A percentile compares a stretch with the other conserved stretches of the same genome.
Conservation (phyloP, 1,139 yeast genomes). For the Kodamaea alishanica region DNA sequence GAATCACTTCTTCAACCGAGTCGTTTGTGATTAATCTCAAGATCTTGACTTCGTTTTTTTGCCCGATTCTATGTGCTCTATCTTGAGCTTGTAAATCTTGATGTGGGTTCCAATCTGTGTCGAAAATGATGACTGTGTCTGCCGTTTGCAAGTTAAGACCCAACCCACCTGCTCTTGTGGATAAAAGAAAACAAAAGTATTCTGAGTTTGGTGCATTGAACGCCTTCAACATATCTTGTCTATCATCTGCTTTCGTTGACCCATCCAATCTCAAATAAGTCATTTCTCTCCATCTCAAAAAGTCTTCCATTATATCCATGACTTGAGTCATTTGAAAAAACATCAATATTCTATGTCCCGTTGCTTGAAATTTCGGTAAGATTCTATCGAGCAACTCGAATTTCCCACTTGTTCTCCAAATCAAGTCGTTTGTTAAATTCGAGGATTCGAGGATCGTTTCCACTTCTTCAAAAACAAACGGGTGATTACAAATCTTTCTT, state of each 20-base stretch:
- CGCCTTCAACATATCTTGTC: conserved; percentile 62
- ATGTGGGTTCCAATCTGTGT: conserved; percentile 91
- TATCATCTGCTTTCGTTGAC: conserved; percentile 77
- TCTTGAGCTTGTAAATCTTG: conserved; percentile 91
- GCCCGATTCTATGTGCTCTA: conserved; percentile 89
- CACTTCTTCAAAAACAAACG: conserved; percentile 93
- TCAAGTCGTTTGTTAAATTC: conserved; percentile 61
- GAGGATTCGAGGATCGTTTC: conserved; percentile 82
- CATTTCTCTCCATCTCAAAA: conserved; percentile 58
- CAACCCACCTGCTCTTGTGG: conserved; percentile 88
- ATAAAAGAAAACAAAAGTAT: conserved; percentile 70
- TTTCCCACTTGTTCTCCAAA: conserved; percentile 78
- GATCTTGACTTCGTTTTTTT: conserved; percentile 80
- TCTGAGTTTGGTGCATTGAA: conserved; percentile 74
- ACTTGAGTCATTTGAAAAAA: conserved; percentile 88
- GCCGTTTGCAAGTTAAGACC: conserved; percentile 86
- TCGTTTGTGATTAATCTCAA: conserved; percentile 75
- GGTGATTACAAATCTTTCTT: conserved; percentile 95
- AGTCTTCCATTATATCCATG: conserved; percentile 89
- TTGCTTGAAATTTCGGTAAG: conserved; percentile 67
- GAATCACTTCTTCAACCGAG: conserved; percentile 78
- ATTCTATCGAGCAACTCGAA: conserved; percentile 73
- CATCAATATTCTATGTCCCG: conserved; percentile 76
- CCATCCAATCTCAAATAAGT: conserved; percentile 80
- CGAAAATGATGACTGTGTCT: conserved; percentile 82